These are phyloP conservation scores for Penicillium dipodomyicola DNA, from an alignment of 495 filamentous ascomycete species.

Conservation along the genomic window DNA sequence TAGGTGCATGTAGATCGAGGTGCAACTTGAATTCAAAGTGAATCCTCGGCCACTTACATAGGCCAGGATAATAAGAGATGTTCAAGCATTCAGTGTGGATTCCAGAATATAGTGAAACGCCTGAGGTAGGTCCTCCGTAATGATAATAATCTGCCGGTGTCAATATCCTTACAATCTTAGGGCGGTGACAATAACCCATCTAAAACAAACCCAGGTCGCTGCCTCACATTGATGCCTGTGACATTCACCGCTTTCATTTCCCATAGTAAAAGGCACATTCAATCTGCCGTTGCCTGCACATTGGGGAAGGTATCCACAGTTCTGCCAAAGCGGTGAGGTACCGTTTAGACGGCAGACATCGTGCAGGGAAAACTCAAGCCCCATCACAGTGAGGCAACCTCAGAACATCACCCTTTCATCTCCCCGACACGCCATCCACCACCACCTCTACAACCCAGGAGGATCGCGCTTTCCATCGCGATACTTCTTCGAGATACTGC, in stretches of 20 bases:
- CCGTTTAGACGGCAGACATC: slow-evolving; percentile 26
- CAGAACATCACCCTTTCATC: slow-evolving; percentile 46
- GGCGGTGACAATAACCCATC: slow-evolving; percentile 15
- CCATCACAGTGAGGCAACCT: slow-evolving; percentile 44
- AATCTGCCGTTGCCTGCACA: not conserved
- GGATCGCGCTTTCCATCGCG: slow-evolving; percentile 48
- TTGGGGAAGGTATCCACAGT: slow-evolving; percentile 9
- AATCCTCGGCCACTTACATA: slow-evolving; percentile 29
- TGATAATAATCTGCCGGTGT: slow-evolving; percentile 14
- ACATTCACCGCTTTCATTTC: slow-evolving; percentile 4
- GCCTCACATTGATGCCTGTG: slow-evolving; percentile 7
- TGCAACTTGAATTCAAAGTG: slow-evolving; percentile 5
- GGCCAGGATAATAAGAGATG: slow-evolving; percentile 28
- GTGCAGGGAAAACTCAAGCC: slow-evolving; percentile 47
- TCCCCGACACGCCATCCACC: slow-evolving; percentile 33
- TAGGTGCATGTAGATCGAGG: not conserved
- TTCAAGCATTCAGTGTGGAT: slow-evolving; percentile 32
- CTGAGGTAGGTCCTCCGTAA: not conserved
- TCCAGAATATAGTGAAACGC: slow-evolving; percentile 3
- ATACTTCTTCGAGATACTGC: slow-evolving; percentile 33
- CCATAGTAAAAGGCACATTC: not conserved
- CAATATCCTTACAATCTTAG: slow-evolving; percentile 12
- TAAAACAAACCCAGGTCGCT: slow-evolving; percentile 6
- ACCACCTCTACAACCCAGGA: slow-evolving; percentile 35
- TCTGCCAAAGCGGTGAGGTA: slow-evolving; percentile 12